Evolutionary conservation across 257 asterid genomes (phyloP).

Genomic region (Phtheirospermum japonicum): DNA sequence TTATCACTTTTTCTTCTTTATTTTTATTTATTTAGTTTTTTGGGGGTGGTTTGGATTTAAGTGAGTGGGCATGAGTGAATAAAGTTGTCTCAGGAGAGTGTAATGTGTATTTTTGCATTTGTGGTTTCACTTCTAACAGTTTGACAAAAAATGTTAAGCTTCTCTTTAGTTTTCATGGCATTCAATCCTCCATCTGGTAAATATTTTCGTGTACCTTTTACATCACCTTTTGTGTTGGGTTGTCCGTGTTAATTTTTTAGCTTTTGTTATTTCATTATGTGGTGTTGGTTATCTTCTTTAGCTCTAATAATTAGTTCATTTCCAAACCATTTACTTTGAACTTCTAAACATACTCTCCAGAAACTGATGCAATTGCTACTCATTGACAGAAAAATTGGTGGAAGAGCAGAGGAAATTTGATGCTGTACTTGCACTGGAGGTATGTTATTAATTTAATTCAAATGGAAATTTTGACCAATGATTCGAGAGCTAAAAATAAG

Average conservation of each 20-base stretch:
- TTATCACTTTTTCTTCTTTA: neutral
- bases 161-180: neutral
- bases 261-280: neutral
- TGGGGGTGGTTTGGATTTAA: neutral
- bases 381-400: slow-evolving; percentile 71
- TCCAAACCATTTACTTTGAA: slow-evolving; percentile 26
- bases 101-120: slow-evolving; percentile 13
- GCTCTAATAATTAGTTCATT: neutral
- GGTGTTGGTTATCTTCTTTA: neutral
- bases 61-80: slow-evolving; percentile 12
- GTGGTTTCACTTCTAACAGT: slow-evolving; percentile 2
- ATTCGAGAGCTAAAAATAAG: neutral
- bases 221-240: neutral
- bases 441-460: slow-evolving; percentile 30
- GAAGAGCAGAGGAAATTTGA: slow-evolving; percentile 81
- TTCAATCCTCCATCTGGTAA: neutral
- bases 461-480: neutral
- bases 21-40: neutral
- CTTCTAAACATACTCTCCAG: slow-evolving; percentile 24
- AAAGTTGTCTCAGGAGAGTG: slow-evolving; percentile 3
- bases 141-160: neutral
- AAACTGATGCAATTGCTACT: slow-evolving; percentile 37
- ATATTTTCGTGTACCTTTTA: slow-evolving; percentile 4
- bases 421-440: slow-evolving; percentile 93
- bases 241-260: slow-evolving; percentile 4